Base-by-base conservation (phyloP, 148 eudicot genomes). In the Chenopodium album region DNA sequence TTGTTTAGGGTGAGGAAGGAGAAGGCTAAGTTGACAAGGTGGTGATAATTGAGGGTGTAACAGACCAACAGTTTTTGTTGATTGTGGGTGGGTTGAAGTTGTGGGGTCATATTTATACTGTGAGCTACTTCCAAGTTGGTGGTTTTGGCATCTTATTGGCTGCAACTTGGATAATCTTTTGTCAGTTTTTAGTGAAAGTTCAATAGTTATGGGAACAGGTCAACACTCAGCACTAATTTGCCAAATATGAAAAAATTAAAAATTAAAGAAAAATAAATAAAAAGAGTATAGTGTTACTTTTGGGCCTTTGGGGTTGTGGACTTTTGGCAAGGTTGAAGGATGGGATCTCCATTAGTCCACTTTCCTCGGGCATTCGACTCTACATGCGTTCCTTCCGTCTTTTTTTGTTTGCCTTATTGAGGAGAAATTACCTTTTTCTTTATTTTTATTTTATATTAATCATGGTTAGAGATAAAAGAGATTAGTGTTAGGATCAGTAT, bases 31-130 rank as follows among this genome's bases (percentile, higher is more conserved):
- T 14, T 82, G 68, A 78, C 76, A 74, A 2, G 3, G 37, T 26
- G 63, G 85, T 79, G 79, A 83, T 32, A 12, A n/a, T 23, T n/a
- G 44, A 0, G 11, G 2, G 11, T 32, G 1, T 82, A 50, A 76
- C 84, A 76, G 79, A 82, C 84, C 84, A 76, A 29, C 46, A 12
- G 20, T 52, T 82, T 75, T 34, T 75, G 23, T 68, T 76, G 19
- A 54, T 67, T 76, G 71, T 76, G 79, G 84, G 59, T 70, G 16
- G 56, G 79, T 76, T 56, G 32, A 4, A 34, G 1, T 4, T 31
- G 79, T 79, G 65, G 50, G 81, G 82, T 78, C 78, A 12, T 65
- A 73, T 56, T 71, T 29, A 22, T 16, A 23, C 47, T 0, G 67
- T 56, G 73, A 52, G 46, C 1, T 13, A 16, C 7, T 13, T 69